Base-by-base conservation (phyloP, 306 rosid genomes). In the Quercus aquifolioides region DNA sequence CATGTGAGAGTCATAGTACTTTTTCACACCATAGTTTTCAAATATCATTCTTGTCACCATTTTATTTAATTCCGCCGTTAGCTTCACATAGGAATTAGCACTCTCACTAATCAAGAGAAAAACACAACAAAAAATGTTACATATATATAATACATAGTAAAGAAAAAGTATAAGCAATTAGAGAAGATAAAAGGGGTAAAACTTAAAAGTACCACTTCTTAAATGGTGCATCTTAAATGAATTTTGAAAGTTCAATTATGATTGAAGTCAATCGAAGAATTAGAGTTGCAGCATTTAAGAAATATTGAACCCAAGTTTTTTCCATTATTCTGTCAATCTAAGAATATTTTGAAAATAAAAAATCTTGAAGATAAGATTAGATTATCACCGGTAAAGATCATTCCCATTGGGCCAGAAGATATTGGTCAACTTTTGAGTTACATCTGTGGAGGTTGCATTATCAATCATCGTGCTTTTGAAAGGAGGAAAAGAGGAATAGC, bases 31-130 rank as follows among this genome's bases (percentile, higher is more conserved):
- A 73, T 74, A 64, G 68, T 21, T 38, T 19, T 79, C 83, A 65
- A 73, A 73, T 73, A 73, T 17, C 83, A 79, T 79, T 38, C 58
- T 79, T 10, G 69, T 79, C 69, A 73, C 68, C 55, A 46, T 79
- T 49, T 79, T 30, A 21, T 79, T 58, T 21, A 79, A 5, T 26
- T 63, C 67, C 30, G 21, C 30, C 58, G 38, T 73, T 49, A 73
- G 20, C 60, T 73, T 79, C 2, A 55, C 78, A 54, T 52, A 73
- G 1, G 59, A 23, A 38, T 64, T 17, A 3, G 68, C 78, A 10
- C 69, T 79, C 62, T 74, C 78, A 33, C 78, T 73, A 51, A 20
- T 13, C 10, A 74, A 21, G 52, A 8, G 74, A n/a, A 52, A 35
- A 59, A n/a, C 28, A 33, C 10, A 65, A 21, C 25, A 68, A 33